phyloP scores from a whole-genome alignment of 306 rosid species.

The Canavalia ensiformis region DNA sequence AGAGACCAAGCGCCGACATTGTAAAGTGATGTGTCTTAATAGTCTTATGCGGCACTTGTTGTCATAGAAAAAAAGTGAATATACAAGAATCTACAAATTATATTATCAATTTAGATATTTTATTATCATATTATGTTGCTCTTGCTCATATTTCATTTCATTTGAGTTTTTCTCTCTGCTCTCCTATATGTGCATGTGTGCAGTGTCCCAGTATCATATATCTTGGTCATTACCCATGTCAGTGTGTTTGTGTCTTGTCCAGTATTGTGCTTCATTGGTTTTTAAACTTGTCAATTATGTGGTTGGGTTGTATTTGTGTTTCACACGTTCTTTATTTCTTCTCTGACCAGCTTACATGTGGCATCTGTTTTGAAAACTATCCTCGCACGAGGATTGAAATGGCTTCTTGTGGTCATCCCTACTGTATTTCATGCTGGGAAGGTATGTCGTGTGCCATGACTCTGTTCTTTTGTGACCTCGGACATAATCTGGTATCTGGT shows the following conservation, averaged over 20 bases:
- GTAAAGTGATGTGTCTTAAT: too few species aligned
- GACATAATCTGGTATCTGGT: not conserved
- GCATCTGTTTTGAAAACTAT: constrained; percentile 77
- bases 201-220: not conserved
- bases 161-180: not conserved
- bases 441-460: constrained; percentile 47
- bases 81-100: too few species aligned
- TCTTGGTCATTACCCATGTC: not conserved
- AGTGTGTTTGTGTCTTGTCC: too few species aligned
- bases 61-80: too few species aligned
- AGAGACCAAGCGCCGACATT: not conserved
- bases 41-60: too few species aligned
- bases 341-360: constrained; percentile 66
- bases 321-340: constrained; percentile 25
- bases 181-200: not conserved
- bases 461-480: constrained; percentile 35
- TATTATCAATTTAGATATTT: too few species aligned
- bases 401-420: constrained; percentile 84
- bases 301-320: constrained; percentile 23
- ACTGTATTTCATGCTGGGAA: constrained; percentile 77
- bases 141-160: not conserved
- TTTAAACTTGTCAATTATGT: constrained; percentile 25
- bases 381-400: constrained; percentile 60
- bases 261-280: not conserved
- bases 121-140: not conserved